Conservation (phyloP, 1,139 yeast species). For the Eremothecium sinecaudum region DNA sequence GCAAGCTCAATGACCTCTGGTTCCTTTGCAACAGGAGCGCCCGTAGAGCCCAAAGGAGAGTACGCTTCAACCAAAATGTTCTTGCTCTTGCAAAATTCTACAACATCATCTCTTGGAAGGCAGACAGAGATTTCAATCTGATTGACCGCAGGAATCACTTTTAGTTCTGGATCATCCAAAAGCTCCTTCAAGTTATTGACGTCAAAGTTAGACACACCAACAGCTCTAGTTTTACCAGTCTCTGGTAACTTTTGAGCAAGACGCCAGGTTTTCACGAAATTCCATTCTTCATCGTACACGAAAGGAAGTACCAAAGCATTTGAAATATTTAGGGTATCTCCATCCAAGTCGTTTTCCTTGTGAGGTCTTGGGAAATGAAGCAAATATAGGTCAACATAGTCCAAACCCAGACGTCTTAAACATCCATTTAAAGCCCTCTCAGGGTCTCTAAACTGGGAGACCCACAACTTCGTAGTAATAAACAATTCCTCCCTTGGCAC, state of each 20-base stretch:
- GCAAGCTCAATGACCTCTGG: conserved; percentile 44
- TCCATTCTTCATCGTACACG: conserved; percentile 42
- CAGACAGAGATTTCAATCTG: conserved; percentile 73
- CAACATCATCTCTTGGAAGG: conserved; percentile 58
- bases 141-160: conserved; percentile 56
- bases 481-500: conserved; percentile 63
- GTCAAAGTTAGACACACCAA: conserved; percentile 77
- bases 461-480: conserved; percentile 75
- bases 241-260: conserved; percentile 51
- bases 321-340: no score
- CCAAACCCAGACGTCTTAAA: conserved; percentile 57
- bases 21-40: conserved; percentile 53
- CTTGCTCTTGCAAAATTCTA: conserved; percentile 44
- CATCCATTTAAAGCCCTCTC: conserved; percentile 53
- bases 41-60: conserved; percentile 68
- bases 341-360: conserved; percentile 36
- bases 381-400: conserved; percentile 73
- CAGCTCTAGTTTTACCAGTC: conserved; percentile 53
- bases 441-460: conserved; percentile 53
- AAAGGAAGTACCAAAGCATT: conserved; percentile 34
- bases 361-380: conserved; percentile 81
- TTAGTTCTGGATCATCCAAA: conserved; percentile 41
- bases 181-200: conserved; percentile 43
- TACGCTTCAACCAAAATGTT: conserved; percentile 62
- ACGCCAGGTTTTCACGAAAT: conserved; percentile 60